phyloP scores from a whole-genome alignment of 257 asterid genomes.

The Solanum etuberosum region DNA sequence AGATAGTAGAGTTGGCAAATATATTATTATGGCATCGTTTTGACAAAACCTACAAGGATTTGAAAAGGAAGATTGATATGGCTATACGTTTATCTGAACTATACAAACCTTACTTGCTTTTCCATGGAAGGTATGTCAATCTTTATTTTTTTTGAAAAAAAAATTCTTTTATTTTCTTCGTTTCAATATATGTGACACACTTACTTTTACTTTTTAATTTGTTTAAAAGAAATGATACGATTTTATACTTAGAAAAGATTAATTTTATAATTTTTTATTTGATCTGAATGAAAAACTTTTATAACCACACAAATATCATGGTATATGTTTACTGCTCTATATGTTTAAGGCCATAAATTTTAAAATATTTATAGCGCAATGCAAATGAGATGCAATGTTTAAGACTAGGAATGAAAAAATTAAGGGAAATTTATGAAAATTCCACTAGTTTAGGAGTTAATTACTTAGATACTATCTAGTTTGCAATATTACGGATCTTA shows the following conservation, averaged over 20 bases:
- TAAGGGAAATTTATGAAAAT: too few species aligned
- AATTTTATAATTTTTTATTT: too few species aligned
- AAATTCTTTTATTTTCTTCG: too few species aligned
- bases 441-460: too few species aligned
- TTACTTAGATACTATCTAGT: too few species aligned
- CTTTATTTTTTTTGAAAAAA: too few species aligned
- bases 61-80: constrained; percentile 19
- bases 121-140: constrained; percentile 38
- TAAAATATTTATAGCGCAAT: not conserved
- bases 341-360: not conserved
- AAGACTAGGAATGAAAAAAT: not conserved
- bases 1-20: constrained; percentile 31
- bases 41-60: constrained; percentile 6
- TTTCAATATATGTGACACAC: not conserved
- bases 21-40: constrained; percentile 22
- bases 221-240: not conserved
- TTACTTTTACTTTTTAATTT: not conserved
- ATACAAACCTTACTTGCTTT: constrained; percentile 43
- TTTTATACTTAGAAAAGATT: too few species aligned
- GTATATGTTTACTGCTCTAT: not conserved
- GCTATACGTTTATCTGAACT: constrained; percentile 27
- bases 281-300: not conserved
- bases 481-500: too few species aligned
- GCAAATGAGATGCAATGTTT: not conserved
- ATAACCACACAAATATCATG: not conserved